Evolutionary conservation across 148 eudicot genomes (phyloP), one percentile per base, ranked within the genome.

Genomic region (Cornus controversa): DNA sequence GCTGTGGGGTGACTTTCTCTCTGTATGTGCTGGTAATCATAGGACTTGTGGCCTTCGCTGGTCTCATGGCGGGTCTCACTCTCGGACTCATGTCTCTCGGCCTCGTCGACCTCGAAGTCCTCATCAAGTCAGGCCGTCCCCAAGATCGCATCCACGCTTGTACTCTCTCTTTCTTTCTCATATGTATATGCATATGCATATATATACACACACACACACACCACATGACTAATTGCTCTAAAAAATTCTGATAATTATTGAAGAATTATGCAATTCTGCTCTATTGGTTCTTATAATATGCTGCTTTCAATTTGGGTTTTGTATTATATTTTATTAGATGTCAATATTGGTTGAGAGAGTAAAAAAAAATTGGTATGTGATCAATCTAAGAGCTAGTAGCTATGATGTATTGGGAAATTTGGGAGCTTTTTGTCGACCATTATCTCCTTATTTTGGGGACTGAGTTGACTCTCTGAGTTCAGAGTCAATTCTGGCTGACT

Each of bases 71-170:
- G 28, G 99, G 99, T 50, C 87, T 93, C 18, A 95, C 97, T 22
- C 90, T 95, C 20, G 97, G 99, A 0, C 90, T 95, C 58, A 95
- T 95, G 99, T 95, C 99, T 24, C 88, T 95, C 28, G 96, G 91
- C 29, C 94, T 93, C 74, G 97, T 95, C 76, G 99, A 95, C 84
- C 97, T 95, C n/a, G 99, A 95, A 82, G 99, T 95, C 62, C 92
- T 95, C 62, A 90, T 91, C 78, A 89, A 86, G 84, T 82, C 97
- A 4, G 97, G 99, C 23, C 92, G 96, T 34, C 93, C 99, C 34
- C 85, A 89, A 23, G 93, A 95, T 87, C 96, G 97, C 42, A 68
- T 67, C 8, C 86, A 95, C 83, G 99, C 99, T 40, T 79, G 99
- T 92, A 75, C 27, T 22, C 29, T 42, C 45, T 8, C 28, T 25